phyloP scores from a whole-genome alignment of 306 rosid species.

The cucumber (Cucumis sativus) region DNA sequence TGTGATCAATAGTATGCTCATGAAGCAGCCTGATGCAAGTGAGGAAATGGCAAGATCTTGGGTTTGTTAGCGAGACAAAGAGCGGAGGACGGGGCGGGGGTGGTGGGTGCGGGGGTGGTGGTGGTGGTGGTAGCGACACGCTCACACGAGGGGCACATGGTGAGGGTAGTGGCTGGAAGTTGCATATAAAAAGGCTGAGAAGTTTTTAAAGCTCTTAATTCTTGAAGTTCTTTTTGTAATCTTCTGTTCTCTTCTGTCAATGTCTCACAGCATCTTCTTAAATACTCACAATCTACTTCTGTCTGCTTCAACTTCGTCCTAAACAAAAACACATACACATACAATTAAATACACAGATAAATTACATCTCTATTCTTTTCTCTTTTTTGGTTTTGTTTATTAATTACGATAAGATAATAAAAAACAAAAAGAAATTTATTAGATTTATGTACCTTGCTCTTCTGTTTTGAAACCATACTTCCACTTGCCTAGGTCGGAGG shows the following conservation, averaged over 20 bases:
- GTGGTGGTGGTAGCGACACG: slow-evolving; percentile 48
- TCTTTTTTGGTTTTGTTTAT: too few species aligned
- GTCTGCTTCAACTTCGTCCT: slow-evolving; percentile 99
- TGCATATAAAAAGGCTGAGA: slow-evolving; percentile 84
- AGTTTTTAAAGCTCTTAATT: slow-evolving; percentile 72
- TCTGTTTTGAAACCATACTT: slow-evolving; percentile 98
- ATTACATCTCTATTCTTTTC: too few species aligned
- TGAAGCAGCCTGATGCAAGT: slow-evolving; percentile 17
- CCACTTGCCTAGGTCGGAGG: slow-evolving; percentile 97
- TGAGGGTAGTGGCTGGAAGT: slow-evolving; percentile 93
- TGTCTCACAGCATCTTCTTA: slow-evolving; percentile 83
- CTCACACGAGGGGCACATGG: slow-evolving; percentile 97
- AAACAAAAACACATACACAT: background rate
- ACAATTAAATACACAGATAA: too few species aligned
- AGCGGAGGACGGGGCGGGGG: background rate
- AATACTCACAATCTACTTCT: slow-evolving; percentile 90
- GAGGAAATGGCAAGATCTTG: slow-evolving; percentile 15
- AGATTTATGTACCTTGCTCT: slow-evolving; percentile 59
- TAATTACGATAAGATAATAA: background rate
- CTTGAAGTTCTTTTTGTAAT: slow-evolving; percentile 85
- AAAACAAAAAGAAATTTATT: background rate
- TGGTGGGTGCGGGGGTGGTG: slow-evolving; percentile 6
- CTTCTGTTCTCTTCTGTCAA: slow-evolving; percentile 88
- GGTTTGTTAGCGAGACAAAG: slow-evolving; percentile 26
- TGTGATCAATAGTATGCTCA: background rate